phyloP scores from a whole-genome alignment of 805 yeast species.

The Myxozyma geophila region DNA sequence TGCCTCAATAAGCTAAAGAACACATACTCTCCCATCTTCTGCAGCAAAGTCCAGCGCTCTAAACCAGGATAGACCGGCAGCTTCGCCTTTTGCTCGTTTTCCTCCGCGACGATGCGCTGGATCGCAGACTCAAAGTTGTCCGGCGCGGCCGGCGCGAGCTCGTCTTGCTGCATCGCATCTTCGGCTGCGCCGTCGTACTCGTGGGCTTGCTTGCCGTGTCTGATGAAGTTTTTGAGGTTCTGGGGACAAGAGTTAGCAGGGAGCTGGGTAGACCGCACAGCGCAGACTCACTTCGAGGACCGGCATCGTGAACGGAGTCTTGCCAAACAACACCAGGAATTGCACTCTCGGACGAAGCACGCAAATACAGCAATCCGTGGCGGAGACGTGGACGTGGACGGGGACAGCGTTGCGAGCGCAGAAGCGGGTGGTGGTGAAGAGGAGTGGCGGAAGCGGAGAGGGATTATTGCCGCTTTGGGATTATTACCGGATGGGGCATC shows the following conservation, averaged over 20 bases:
- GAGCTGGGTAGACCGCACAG: not conserved
- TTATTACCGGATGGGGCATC: too few species aligned
- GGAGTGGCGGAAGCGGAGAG: not conserved
- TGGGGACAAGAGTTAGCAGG: constrained; percentile 29
- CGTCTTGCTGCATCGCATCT: constrained; percentile 7
- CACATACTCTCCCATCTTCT: constrained; percentile 51
- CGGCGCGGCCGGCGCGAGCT: constrained; percentile 25
- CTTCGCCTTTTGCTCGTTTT: constrained; percentile 42
- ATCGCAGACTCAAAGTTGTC: constrained; percentile 47
- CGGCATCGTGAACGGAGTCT: constrained; percentile 9
- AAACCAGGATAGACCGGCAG: constrained; percentile 49
- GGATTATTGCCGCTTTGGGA: not conserved
- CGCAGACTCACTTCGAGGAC: constrained; percentile 21
- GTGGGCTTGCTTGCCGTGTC: constrained; percentile 67
- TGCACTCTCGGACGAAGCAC: not conserved
- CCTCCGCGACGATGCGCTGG: constrained; percentile 49
- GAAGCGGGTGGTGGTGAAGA: not conserved
- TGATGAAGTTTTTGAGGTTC: constrained; percentile 62
- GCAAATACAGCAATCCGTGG: not conserved
- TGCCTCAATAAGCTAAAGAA: not conserved
- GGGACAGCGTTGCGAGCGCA: not conserved
- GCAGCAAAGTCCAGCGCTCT: constrained; percentile 46
- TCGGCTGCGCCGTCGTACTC: constrained; percentile 17
- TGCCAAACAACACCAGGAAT: not conserved
- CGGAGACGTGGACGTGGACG: not conserved